phyloP scores from a whole-genome alignment of 768 basidiomycete genomes.

The Psilocybe azurescens region DNA sequence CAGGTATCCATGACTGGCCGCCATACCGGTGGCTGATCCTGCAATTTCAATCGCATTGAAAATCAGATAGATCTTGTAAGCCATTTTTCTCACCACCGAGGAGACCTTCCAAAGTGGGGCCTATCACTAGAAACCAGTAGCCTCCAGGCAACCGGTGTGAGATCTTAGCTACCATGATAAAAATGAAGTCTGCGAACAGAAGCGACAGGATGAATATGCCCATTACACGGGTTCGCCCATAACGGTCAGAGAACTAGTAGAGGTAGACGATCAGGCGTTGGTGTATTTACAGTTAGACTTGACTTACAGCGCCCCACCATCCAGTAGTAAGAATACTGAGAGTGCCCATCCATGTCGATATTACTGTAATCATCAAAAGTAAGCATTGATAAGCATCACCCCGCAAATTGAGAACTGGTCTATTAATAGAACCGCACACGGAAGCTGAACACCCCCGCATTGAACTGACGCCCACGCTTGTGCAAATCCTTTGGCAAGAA shows the following conservation, averaged over 20 bases:
- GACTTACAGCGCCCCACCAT: constrained; percentile 84
- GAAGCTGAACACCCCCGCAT: not conserved
- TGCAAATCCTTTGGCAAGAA: constrained; percentile 15
- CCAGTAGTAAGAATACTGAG: constrained; percentile 80
- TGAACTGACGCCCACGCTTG: not conserved
- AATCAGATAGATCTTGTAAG: not conserved
- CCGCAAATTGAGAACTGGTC: not conserved
- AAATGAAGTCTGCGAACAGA: constrained; percentile 64
- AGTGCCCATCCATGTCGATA: constrained; percentile 69
- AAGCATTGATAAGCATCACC: not conserved
- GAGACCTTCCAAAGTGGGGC: constrained; percentile 68
- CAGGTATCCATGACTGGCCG: constrained; percentile 67
- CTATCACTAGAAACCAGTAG: constrained; percentile 80
- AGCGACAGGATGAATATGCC: constrained; percentile 66
- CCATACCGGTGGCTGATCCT: constrained; percentile 58
- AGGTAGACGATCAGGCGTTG: constrained; percentile 14
- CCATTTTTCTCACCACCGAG: constrained; percentile 62
- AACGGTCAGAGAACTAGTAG: constrained; percentile 72
- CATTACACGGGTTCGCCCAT: constrained; percentile 73
- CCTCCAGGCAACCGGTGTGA: constrained; percentile 73
- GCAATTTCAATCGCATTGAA: not conserved
- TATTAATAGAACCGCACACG: not conserved
- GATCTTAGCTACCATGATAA: constrained; percentile 68
- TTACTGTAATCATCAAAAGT: constrained; percentile 45
- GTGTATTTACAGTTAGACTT: not conserved